Evolutionary conservation across 148 eudicot genomes (phyloP), one percentile per base, ranked within the genome.

Genomic region (Fagopyrum homotropicum): DNA sequence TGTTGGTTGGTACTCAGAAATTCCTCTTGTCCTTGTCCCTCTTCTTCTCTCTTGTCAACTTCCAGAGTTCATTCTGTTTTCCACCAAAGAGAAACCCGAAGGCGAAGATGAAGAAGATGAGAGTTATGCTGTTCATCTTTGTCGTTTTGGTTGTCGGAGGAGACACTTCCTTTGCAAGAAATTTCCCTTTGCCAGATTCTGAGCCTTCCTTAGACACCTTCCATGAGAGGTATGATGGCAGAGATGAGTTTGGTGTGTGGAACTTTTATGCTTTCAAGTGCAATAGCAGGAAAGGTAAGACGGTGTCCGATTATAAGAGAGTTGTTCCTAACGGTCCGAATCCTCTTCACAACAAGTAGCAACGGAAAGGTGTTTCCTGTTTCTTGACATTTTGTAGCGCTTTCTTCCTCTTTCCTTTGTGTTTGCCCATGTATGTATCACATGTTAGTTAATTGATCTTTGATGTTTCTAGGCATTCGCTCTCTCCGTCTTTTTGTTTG

Each of bases 321-420:
- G 75, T 49, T 49, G 75, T 72, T 50, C 75, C 75, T 12, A 72
- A 50, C 9, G 75, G 75, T 10, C 75, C 75, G 1, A 72, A 72
- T 50, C 75, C 75, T 52, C 75, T 72, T 6, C 75, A 72, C 44
- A 72, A 72, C 56, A 71, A 71, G 73, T 72, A 72, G 75, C n/a
- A 29, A 29, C 7, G 68, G 14, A 61, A 10, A 2, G 12, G 17
- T 40, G 17, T 40, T 66, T 43, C 71, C 30, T 66, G 7, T 66
- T 63, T 30, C 69, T 9, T 63, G 12, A 12, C 69, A 63, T 63
- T 63, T 63, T 66, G 71, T 40, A 66, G 47, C 9, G 9, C 15
- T 40, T 66, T 66, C 69, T 44, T 11, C 44, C 43, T 6, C 43
- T 17, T 66, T 30, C 46, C 0, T 66, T 7, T 14, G 47, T 66